Evolutionary conservation across 805 yeast species (phyloP).

Genomic region (Grigorovia yakushimaensis): DNA sequence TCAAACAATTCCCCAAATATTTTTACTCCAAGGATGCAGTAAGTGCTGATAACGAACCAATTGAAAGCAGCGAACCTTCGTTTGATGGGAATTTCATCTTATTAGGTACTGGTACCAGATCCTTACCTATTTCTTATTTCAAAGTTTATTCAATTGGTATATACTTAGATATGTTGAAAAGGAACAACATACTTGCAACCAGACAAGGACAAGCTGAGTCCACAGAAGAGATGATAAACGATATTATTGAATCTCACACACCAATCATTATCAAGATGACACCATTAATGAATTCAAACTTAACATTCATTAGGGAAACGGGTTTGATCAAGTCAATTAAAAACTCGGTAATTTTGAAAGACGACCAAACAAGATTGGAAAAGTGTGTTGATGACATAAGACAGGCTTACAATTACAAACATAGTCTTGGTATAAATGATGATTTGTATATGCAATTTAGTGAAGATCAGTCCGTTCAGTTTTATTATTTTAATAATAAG

Average conservation of each 20-base stretch:
- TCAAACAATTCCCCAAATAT: conserved; percentile 39
- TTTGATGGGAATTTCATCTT: conserved; percentile 38
- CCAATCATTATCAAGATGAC: conserved; percentile 62
- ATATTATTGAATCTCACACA: not conserved
- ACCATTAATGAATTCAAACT: conserved; percentile 87
- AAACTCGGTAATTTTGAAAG: conserved; percentile 32
- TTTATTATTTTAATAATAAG: conserved; percentile 36
- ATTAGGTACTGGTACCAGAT: conserved; percentile 72
- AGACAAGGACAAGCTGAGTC: not conserved
- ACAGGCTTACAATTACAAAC: conserved; percentile 49
- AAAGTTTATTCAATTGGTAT: conserved; percentile 84
- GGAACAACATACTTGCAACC: not conserved
- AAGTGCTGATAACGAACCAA: not conserved
- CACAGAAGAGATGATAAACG: not conserved
- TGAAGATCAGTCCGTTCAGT: conserved; percentile 36
- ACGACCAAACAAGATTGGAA: conserved; percentile 31
- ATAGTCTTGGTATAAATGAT: conserved; percentile 69
- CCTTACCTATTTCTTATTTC: conserved; percentile 73
- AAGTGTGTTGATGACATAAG: conserved; percentile 62
- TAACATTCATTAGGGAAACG: conserved; percentile 82
- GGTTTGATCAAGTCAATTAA: conserved; percentile 61
- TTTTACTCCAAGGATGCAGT: conserved; percentile 16
- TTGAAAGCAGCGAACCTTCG: not conserved
- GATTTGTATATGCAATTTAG: conserved; percentile 49
- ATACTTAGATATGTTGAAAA: conserved; percentile 43